Base-by-base conservation (phyloP, 2,329 filamentous ascomycete species). In the Geosmithia putterillii region DNA sequence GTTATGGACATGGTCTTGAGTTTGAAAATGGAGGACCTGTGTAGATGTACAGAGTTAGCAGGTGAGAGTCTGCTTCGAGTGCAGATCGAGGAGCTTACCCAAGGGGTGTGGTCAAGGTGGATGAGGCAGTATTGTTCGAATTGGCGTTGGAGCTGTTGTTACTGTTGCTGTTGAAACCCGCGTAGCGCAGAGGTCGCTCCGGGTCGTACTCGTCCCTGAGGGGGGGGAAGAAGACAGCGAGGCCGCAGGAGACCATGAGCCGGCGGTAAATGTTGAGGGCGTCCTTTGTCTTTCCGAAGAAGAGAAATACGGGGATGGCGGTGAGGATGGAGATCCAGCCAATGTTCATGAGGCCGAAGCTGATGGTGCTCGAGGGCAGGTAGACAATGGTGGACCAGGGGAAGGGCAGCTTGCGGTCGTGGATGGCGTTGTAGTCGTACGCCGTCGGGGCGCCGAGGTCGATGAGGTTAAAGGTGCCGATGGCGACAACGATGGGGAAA, bases 241-340 rank as follows among this genome's bases (percentile, higher is more conserved):
- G 51, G 0, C 71, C 67, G 21, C 69, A 3, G 7, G 46, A 48
- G 6, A 73, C 51, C 6, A 69, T 50, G 6, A 54, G 49, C 1
- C 48, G 42, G 18, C 71, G 62, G 53, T 77, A 77, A 42, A 59
- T 60, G 45, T 71, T 71, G 46, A 68, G 58, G 10, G 71, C 70
- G 23, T 77, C 73, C 21, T 63, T 64, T n/a, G 70, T 74, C 45
- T 66, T 66, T 39, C 75, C 74, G 44, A 78, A 79, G 55, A 74
- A 75, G 23, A 66, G 37, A 37, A 76, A 70, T 40, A 77, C 63
- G 40, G 67, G 62, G 1, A 71, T 51, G 4, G 64, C 59, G 2
- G 70, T 66, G 2, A 71, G 41, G 43, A 74, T 69, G 19, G 64
- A 48, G 18, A 76, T 62, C 57, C 71, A 79, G 43, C 60, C 62